A percentile compares a stretch with the other conserved stretches of the same genome.
These are phyloP conservation scores for Aspergillus funiculosus DNA, from an alignment of 495 filamentous ascomycete genomes.

Conservation along the genomic window DNA sequence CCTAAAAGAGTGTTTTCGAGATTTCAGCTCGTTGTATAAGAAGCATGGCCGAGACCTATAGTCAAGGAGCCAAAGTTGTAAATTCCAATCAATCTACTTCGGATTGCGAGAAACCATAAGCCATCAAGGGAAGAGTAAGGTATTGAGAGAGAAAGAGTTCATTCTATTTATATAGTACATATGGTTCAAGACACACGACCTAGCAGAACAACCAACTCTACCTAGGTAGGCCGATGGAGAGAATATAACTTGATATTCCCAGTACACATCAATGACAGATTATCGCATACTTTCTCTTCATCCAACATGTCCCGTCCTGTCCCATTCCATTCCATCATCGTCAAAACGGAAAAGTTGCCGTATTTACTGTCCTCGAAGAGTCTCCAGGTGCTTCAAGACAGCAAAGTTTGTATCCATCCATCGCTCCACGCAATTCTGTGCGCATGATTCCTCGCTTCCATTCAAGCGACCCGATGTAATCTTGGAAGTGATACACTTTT, in stretches of 20 bases:
- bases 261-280: no score
- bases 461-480: conserved; percentile 65
- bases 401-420: conserved; percentile 83
- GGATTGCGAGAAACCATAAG: no score
- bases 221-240: no score
- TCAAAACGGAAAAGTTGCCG: neutral
- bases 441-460: conserved; percentile 67
- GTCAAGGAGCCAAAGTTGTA: no score
- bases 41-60: no score
- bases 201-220: neutral
- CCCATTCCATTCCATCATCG: neutral
- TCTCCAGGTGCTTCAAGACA: conserved; percentile 74
- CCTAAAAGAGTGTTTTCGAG: no score
- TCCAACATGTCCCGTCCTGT: no score
- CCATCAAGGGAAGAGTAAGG: neutral
- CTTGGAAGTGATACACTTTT: conserved; percentile 72
- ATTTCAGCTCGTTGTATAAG: no score
- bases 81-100: no score
- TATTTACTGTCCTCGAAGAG: conserved; percentile 46
- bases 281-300: no score
- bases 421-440: conserved; percentile 86
- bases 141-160: neutral
- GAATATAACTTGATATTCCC: no score
- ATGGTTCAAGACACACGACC: neutral
- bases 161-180: neutral